Conservation (phyloP, 371 early-diverging fungal genomes). For the Mortierella sp. region DNA sequence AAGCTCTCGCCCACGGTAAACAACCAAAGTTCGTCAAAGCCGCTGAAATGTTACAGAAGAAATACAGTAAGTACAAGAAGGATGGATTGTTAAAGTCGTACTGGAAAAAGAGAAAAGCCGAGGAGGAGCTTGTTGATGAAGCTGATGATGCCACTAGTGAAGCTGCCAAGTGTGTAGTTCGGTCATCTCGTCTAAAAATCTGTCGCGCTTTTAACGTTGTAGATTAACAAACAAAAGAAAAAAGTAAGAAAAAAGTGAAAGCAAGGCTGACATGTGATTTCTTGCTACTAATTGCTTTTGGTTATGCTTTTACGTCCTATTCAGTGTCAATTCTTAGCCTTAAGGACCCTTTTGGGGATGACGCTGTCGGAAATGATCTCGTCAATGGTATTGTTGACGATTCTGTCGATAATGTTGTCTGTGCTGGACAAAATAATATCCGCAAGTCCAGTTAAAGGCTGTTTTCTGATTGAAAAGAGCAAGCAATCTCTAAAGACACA, state of each 20-base stretch:
- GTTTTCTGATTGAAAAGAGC: no score
- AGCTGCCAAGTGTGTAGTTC: neutral
- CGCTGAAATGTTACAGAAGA: conserved; percentile 1
- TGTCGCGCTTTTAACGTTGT: conserved; percentile 1
- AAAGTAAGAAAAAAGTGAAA: conserved; percentile 6
- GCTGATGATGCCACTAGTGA: neutral
- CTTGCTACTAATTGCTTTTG: no score
- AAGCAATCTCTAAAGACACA: no score
- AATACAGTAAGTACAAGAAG: neutral
- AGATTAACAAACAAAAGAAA: neutral
- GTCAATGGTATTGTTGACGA: neutral
- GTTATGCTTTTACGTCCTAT: neutral
- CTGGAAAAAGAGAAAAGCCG: neutral
- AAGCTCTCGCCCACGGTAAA: conserved; percentile 1
- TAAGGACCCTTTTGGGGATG: no score
- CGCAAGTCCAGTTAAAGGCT: no score
- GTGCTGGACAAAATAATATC: no score
- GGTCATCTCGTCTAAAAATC: conserved; percentile 2
- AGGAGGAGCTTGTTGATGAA: neutral
- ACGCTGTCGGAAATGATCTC: conserved; percentile 4
- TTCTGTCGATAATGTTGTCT: no score
- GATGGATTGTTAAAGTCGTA: conserved; percentile 4
- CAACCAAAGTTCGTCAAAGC: neutral
- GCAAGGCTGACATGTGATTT: neutral
- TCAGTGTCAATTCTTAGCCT: neutral